Percentiles rank a stretch among this genome's conserved stretches.
Evolutionary conservation across 2,329 filamentous ascomycete species (phyloP).

Genomic region (Huntiella moniliformis): DNA sequence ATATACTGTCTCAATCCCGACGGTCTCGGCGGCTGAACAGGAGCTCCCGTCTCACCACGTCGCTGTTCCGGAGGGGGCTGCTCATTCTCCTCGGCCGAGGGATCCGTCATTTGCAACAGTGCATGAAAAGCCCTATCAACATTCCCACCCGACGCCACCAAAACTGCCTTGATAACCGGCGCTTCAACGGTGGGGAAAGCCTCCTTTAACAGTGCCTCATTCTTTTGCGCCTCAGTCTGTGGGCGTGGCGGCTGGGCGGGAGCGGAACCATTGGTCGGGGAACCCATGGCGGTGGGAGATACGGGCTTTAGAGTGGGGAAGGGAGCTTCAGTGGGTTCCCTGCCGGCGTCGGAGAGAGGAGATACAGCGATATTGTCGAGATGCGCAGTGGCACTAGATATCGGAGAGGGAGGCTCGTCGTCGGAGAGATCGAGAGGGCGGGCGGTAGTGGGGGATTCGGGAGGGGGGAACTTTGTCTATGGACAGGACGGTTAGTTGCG

Average conservation of each 20-base stretch:
- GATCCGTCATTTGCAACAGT: constrained; percentile 69
- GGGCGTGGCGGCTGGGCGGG: constrained; percentile 78
- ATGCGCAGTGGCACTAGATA: constrained; percentile 14
- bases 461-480: constrained; percentile 28
- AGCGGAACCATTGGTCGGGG: constrained; percentile 21
- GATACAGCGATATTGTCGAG: not conserved
- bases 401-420: constrained; percentile 32
- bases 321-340: constrained; percentile 8
- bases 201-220: constrained; percentile 74
- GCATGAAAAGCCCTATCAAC: constrained; percentile 94
- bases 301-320: constrained; percentile 12
- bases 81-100: constrained; percentile 42
- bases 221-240: constrained; percentile 62
- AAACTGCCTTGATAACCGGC: constrained; percentile 67
- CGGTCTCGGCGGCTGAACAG: constrained; percentile 65
- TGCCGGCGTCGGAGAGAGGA: not conserved
- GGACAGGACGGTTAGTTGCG: constrained; percentile 1
- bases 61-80: constrained; percentile 28
- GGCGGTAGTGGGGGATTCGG: constrained; percentile 48
- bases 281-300: constrained; percentile 15
- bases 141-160: constrained; percentile 67
- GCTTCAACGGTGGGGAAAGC: constrained; percentile 76
- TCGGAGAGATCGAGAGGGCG: constrained; percentile 50
- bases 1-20: constrained; percentile 38
- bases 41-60: constrained; percentile 16